Evolutionary conservation across 805 yeast species (phyloP), one percentile per base, ranked within the genome.

Genomic region (Komagataella ulmi): DNA sequence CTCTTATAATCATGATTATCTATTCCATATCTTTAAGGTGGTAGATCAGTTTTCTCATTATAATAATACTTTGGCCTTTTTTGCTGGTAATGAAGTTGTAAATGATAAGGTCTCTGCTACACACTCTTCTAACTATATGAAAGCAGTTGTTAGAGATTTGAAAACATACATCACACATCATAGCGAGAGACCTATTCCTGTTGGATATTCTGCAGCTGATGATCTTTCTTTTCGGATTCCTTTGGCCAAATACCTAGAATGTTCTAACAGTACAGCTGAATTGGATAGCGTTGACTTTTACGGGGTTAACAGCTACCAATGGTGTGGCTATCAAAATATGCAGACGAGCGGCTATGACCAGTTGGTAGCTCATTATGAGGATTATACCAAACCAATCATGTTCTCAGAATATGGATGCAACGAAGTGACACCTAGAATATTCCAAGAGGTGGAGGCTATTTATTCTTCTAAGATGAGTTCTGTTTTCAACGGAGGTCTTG

Each of bases 151-250:
- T 47, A 79, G 95, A 72, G 95, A 85, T 60, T 73, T 84, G 73
- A 85, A 85, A 65, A 76, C 75, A 52, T 85, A 81, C 65, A 70
- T 84, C 58, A 66, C 69, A 50, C 81, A 85, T 47, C 75, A 81
- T 63, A 63, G 66, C 19, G 80, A 82, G 59, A 76, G 95, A 67
- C 59, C 65, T 21, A 77, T 85, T 52, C 93, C 93, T 1, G 88
- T 85, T 48, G 95, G 95, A 47, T 89, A 89, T 71, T 84, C 95
- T 17, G 96, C 97, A 49, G 97, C 97, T 14, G 96, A 88, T 66
- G 85, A 88, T 54, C 73, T 80, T 43, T 69, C 75, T 47, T 83
- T 85, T 69, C 79, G 95, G 63, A 71, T 80, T 58, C 75, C 81
- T 57, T 78, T 88, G 53, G 95, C 95, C 56, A 75, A 80, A 53